Base-by-base conservation (phyloP, 163 green algal genomes). In the Scenedesmus sp. region DNA sequence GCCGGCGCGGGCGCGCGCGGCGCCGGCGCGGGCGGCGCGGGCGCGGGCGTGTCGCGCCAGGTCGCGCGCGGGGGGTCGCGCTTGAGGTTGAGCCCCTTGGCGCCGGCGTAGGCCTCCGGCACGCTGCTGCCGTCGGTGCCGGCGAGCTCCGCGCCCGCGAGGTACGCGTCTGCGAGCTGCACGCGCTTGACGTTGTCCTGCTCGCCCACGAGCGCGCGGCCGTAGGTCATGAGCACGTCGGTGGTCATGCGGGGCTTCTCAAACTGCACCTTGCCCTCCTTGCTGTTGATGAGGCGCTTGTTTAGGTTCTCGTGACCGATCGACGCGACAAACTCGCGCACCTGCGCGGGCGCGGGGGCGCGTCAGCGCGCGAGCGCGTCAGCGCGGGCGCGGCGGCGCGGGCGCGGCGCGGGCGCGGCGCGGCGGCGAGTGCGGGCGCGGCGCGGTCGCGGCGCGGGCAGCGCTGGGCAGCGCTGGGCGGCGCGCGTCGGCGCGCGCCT, bases 131-230 rank as follows among this genome's bases (percentile, higher is more conserved):
- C 94, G 36, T 28, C 66, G 22, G 70, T 75, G 47, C 95, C 95
- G n/a, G 93, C 94, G 60, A 99, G 89, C 71, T 91, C 92, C 53
- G 95, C 95, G 56, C 93, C 92, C 31, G 69, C 63, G 33, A 79
- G 14, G 57, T 79, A 79, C 4, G 54, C 70, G 17, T 70, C 70
- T 0, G 74, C 74, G 62, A 81, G 74, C 74, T 99, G 96, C 88
- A 99, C 94, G 69, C 96, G 92, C 89, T 96, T 97, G 20, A 99
- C 93, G 83, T 99, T 99, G 87, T 99, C 95, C 92, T 99, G 96
- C 92, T 99, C 96, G 22, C 94, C 77, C 31, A 96, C 92, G 60
- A 99, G 83, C 15, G 84, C 24, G 54, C 91, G 89, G 84, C 96
- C 96, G 88, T 99, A 99, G 72, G 88, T 80, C 71, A 99, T 85